Evolutionary conservation across 2,329 filamentous ascomycete species (phyloP).

Genomic region (Akanthomyces dipterigenus): DNA sequence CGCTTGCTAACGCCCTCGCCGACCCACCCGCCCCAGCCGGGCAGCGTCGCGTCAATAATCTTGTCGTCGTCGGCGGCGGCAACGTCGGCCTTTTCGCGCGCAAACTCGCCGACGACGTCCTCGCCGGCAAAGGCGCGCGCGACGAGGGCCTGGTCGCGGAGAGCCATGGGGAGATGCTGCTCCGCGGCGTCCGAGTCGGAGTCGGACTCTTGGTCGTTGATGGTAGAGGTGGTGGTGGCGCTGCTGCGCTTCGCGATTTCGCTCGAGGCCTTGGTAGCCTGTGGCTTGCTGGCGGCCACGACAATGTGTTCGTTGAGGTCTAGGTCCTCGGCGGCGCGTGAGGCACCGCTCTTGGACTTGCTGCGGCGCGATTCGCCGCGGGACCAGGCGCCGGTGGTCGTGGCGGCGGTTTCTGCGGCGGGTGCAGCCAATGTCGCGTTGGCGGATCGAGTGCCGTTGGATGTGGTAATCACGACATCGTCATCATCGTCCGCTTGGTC

Average conservation of each 20-base stretch:
- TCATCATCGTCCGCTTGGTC: slow-evolving; percentile 23
- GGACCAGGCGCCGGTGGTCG: slow-evolving; percentile 37
- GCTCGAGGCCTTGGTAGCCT: slow-evolving; percentile 20
- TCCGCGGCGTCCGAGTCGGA: slow-evolving; percentile 43
- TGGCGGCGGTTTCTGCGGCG: slow-evolving; percentile 16
- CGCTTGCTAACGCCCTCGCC: slow-evolving; percentile 73
- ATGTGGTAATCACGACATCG: slow-evolving; percentile 22
- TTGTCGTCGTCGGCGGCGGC: slow-evolving; percentile 76
- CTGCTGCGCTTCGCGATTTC: slow-evolving; percentile 9
- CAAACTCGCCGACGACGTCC: slow-evolving; percentile 75
- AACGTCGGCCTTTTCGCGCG: slow-evolving; percentile 66
- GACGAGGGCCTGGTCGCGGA: slow-evolving; percentile 61
- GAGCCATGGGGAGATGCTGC: slow-evolving; percentile 48
- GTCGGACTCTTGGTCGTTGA: slow-evolving; percentile 30
- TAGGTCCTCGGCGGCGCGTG: slow-evolving; percentile 29
- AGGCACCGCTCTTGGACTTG: slow-evolving; percentile 30
- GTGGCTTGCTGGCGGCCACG: slow-evolving; percentile 18
- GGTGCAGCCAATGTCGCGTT: slow-evolving; percentile 19
- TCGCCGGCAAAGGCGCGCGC: slow-evolving; percentile 83
- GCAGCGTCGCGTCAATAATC: slow-evolving; percentile 74
- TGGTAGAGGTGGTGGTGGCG: slow-evolving; percentile 22
- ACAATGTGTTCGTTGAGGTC: slow-evolving; percentile 28
- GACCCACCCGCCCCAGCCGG: slow-evolving; percentile 90
- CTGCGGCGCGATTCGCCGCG: slow-evolving; percentile 30
- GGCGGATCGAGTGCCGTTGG: slow-evolving; percentile 13